Conservation (phyloP, 2,329 filamentous ascomycete species). For the Xylaria polymorpha region DNA sequence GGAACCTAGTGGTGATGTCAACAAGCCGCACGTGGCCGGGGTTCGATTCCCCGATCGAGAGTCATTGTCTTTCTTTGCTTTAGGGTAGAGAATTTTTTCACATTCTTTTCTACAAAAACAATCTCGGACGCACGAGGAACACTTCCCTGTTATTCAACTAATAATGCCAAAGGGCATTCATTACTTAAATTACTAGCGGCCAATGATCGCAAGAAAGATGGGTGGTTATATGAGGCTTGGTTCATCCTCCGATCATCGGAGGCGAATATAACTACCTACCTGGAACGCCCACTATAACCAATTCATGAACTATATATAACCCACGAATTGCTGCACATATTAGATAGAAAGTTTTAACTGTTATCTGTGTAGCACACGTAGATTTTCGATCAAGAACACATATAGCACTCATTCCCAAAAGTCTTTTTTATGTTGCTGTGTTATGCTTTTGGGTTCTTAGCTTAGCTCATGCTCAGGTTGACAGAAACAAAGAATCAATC, state of each 20-base stretch:
- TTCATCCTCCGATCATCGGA: background rate
- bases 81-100: too few species aligned
- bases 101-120: too few species aligned
- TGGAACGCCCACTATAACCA: background rate
- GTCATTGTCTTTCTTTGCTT: constrained; percentile 13
- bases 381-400: background rate
- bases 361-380: background rate
- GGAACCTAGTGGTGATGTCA: background rate
- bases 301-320: too few species aligned
- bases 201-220: too few species aligned
- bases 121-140: background rate
- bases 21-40: constrained; percentile 48
- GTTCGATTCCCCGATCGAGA: constrained; percentile 54
- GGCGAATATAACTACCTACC: background rate
- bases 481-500: background rate
- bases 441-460: background rate
- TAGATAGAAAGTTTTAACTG: background rate
- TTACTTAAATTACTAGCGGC: too few species aligned
- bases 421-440: background rate
- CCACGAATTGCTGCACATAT: background rate
- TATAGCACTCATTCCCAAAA: background rate
- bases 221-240: background rate
- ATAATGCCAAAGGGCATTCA: too few species aligned
- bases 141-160: background rate
- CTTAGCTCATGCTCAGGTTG: background rate